A percentile compares a stretch with the other conserved stretches of the same genome.
Evolutionary conservation across 106 monocot genomes (phyloP).

Genomic region (Posidonia australis): DNA sequence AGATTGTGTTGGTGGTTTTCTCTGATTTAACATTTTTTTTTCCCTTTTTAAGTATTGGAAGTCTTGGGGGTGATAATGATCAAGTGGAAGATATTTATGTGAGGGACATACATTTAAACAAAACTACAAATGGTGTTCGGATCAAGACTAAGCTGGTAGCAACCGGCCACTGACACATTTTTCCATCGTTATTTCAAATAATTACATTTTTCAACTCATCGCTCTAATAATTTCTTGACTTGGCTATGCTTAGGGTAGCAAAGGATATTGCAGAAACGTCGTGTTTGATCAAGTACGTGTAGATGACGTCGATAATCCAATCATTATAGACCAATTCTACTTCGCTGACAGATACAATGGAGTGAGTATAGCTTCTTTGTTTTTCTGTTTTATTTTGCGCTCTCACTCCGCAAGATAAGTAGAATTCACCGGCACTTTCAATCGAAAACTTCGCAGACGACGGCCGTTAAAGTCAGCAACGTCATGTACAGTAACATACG

Average conservation of each 20-base stretch:
- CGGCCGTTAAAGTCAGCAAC: not conserved
- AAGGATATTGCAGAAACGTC: not conserved
- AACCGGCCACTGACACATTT: not conserved
- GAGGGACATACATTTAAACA: not conserved
- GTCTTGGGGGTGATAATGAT: not conserved
- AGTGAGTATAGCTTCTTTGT: not conserved
- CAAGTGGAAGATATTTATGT: not conserved
- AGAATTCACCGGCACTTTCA: not conserved
- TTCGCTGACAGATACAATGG: not conserved
- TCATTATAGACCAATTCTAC: not conserved
- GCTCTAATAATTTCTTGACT: not conserved
- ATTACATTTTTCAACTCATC: not conserved
- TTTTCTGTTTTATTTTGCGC: not conserved
- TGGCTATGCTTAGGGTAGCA: not conserved
- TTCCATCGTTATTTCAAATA: not conserved
- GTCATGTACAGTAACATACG: not conserved
- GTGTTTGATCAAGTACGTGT: not conserved
- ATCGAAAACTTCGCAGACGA: not conserved
- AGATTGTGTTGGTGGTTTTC: not conserved
- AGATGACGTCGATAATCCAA: not conserved
- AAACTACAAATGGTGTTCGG: not conserved
- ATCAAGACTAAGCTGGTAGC: not conserved
- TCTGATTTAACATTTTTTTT: not conserved
- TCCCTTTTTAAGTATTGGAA: not conserved
- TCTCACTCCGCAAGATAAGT: not conserved